phyloP scores from a whole-genome alignment of 2,329 filamentous ascomycete species.

The Clonostachys solani region DNA sequence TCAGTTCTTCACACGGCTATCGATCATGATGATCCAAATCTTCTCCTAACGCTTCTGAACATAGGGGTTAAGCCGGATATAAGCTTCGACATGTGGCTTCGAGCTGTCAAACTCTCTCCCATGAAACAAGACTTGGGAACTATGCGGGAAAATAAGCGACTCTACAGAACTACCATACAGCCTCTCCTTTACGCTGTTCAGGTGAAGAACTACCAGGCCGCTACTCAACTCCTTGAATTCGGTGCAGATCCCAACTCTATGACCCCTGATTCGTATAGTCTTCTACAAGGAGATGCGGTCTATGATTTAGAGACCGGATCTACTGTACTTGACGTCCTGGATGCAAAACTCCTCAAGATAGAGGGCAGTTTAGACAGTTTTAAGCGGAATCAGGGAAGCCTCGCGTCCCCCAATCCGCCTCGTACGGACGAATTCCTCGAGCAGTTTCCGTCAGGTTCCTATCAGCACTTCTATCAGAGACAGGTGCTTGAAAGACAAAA shows the following conservation, averaged over 20 bases:
- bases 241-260: slow-evolving; percentile 65
- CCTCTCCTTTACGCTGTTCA: slow-evolving; percentile 62
- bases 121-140: slow-evolving; percentile 24
- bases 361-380: slow-evolving; percentile 34
- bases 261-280: slow-evolving; percentile 28
- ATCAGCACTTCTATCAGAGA: slow-evolving; percentile 44
- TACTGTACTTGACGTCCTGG: slow-evolving; percentile 58
- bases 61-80: slow-evolving; percentile 57
- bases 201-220: slow-evolving; percentile 34
- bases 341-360: slow-evolving; percentile 5
- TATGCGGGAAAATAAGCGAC: slow-evolving; percentile 41
- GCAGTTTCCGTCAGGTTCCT: slow-evolving; percentile 47
- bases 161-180: slow-evolving; percentile 52
- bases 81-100: slow-evolving; percentile 61
- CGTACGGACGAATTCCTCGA: slow-evolving; percentile 49
- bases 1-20: slow-evolving; percentile 59
- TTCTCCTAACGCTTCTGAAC: slow-evolving; percentile 58
- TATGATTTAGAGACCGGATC: slow-evolving; percentile 30
- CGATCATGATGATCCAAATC: slow-evolving; percentile 39
- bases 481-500: slow-evolving; percentile 23
- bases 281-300: slow-evolving; percentile 24
- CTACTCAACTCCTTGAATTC: slow-evolving; percentile 52
- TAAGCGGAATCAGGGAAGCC: slow-evolving; percentile 23
- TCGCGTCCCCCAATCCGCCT: slow-evolving; percentile 18
- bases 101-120: slow-evolving; percentile 42